phyloP scores from a whole-genome alignment of 371 early-diverging fungal species.

The Mortierella sp. region DNA sequence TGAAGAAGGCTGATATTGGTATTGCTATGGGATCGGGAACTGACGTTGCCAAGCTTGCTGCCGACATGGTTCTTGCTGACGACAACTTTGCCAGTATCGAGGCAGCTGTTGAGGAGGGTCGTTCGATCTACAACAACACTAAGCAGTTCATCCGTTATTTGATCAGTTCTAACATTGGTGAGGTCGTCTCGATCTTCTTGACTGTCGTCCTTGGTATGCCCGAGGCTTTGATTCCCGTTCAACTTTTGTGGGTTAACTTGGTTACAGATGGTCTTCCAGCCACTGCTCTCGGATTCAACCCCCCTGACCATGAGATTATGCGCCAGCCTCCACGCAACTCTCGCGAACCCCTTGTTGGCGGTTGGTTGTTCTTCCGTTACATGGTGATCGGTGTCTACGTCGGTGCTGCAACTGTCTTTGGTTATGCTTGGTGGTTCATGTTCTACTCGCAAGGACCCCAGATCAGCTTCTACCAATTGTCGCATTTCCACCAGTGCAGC shows the following conservation, averaged over 20 bases:
- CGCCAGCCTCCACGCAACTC: constrained; percentile 88
- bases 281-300: constrained; percentile 97
- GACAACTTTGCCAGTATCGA: constrained; percentile 98
- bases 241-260: constrained; percentile 98
- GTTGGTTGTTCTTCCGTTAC: constrained; percentile 96
- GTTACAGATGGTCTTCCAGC: constrained; percentile 99
- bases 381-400: constrained; percentile 94
- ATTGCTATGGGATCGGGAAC: constrained; percentile 98
- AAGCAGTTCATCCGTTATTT: constrained; percentile 97
- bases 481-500: constrained; percentile 92
- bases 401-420: constrained; percentile 94
- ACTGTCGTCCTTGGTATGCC: constrained; percentile 94
- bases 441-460: constrained; percentile 88
- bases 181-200: constrained; percentile 90
- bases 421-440: constrained; percentile 99
- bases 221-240: constrained; percentile 97
- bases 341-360: constrained; percentile 89
- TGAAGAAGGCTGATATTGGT: constrained; percentile 98
- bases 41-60: constrained; percentile 97
- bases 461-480: constrained; percentile 88
- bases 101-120: constrained; percentile 96
- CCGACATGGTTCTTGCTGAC: constrained; percentile 98
- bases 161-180: constrained; percentile 92
- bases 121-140: constrained; percentile 96
- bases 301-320: constrained; percentile 96